Evolutionary conservation across 306 rosid genomes (phyloP).

Genomic region (Cicer yamashitae): DNA sequence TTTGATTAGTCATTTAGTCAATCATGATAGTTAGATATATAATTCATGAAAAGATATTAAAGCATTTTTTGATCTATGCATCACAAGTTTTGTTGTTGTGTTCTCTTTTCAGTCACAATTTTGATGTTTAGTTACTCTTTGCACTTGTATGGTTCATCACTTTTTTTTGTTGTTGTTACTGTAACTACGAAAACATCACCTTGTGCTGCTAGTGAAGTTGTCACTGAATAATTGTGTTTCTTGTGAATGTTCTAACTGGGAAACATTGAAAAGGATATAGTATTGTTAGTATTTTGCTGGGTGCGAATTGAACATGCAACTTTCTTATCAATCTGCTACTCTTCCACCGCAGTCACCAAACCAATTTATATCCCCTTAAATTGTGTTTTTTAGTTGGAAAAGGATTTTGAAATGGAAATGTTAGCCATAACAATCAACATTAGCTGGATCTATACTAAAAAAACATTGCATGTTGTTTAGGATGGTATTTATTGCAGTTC

Average conservation of each 20-base stretch:
- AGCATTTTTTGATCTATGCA: not conserved
- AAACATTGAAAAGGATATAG: not conserved
- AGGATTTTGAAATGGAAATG: not conserved
- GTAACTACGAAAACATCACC: not conserved
- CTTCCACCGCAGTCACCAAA: no score
- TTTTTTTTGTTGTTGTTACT: not conserved
- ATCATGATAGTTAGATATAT: not conserved
- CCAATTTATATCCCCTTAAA: no score
- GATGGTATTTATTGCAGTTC: conserved; percentile 19
- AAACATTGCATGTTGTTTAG: conserved; percentile 16
- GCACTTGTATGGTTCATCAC: not conserved
- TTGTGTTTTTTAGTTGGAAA: not conserved
- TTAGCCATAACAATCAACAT: not conserved
- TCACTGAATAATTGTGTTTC: conserved; percentile 10
- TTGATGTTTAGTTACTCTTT: conserved; percentile 31
- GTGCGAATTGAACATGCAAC: no score
- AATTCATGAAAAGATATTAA: not conserved
- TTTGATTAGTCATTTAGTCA: conserved; percentile 33
- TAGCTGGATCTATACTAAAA: not conserved
- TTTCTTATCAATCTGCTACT: no score
- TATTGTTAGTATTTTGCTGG: no score
- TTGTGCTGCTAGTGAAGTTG: not conserved
- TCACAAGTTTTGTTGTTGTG: not conserved
- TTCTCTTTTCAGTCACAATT: conserved; percentile 35
- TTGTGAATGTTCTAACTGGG: not conserved